Percentiles rank a stretch among this genome's conserved stretches.
Evolutionary conservation across 176 grass and related monocot species (phyloP).

Genomic region (Oryza longistaminata): DNA sequence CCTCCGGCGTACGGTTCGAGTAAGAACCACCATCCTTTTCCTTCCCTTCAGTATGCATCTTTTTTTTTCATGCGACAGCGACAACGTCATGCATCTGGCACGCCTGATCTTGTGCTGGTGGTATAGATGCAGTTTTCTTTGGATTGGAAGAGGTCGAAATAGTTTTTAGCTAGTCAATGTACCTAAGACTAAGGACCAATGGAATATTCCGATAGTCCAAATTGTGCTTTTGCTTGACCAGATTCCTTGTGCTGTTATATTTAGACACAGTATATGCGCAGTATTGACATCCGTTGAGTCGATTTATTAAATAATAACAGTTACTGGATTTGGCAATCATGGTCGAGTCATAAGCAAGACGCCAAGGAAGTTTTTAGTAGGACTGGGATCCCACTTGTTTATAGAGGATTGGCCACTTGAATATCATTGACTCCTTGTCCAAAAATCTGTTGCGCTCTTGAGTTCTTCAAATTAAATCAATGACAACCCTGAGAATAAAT

Average conservation of each 20-base stretch:
- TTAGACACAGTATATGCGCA: background rate
- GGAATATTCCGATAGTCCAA: too few relatives aligned
- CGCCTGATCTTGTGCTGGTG: background rate
- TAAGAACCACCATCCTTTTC: slow-evolving; percentile 38
- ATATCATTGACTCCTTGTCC: background rate
- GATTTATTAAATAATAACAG: slow-evolving; percentile 33
- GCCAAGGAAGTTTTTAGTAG: background rate
- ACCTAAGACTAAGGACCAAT: too few relatives aligned
- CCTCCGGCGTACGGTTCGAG: slow-evolving; percentile 75
- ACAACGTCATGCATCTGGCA: background rate
- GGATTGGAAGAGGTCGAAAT: background rate
- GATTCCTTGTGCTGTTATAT: too few relatives aligned
- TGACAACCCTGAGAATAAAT: background rate
- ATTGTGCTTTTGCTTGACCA: too few relatives aligned
- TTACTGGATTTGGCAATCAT: background rate
- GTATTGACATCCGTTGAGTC: background rate
- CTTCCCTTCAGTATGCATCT: slow-evolving; percentile 9
- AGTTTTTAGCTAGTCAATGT: background rate
- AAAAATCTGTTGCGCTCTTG: background rate
- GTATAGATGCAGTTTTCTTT: background rate
- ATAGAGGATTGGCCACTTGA: background rate
- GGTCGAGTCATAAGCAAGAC: background rate
- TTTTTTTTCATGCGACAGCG: background rate
- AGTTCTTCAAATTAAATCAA: background rate
- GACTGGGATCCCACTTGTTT: background rate